Evolutionary conservation across 2,329 filamentous ascomycete species (phyloP).

Genomic region (Colletotrichum musicola): DNA sequence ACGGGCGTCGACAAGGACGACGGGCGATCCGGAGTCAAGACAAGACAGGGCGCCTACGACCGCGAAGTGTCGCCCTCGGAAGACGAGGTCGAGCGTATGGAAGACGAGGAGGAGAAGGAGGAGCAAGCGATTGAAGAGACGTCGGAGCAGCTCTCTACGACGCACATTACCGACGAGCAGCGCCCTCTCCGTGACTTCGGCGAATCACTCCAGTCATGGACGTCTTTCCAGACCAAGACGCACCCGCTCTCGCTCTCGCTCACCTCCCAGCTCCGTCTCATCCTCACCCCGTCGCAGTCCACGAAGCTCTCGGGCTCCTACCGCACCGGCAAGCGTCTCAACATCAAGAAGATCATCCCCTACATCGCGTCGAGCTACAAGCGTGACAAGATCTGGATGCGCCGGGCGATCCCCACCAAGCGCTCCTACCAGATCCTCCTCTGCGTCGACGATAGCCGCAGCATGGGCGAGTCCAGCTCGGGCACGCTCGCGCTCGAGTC

Average conservation of each 20-base stretch:
- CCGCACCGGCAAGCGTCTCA: conserved; percentile 96
- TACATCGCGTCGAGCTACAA: conserved; percentile 99
- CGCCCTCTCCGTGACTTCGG: conserved; percentile 60
- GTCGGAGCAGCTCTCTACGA: conserved; percentile 76
- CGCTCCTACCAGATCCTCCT: conserved; percentile 97
- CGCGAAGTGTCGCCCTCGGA: conserved; percentile 58
- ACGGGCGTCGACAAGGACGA: conserved; percentile 59
- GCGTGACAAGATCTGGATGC: conserved; percentile 99
- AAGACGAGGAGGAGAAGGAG: conserved; percentile 61
- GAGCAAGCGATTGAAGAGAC: conserved; percentile 65
- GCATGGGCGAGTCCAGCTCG: conserved; percentile 86
- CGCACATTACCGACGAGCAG: conserved; percentile 70
- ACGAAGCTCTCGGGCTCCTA: conserved; percentile 98
- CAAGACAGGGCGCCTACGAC: conserved; percentile 69
- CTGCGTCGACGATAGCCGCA: conserved; percentile 94
- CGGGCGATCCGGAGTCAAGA: conserved; percentile 70
- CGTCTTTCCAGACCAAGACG: conserved; percentile 84
- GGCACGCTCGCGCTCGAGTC: conserved; percentile 91
- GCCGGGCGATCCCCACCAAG: conserved; percentile 90
- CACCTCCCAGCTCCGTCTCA: conserved; percentile 94
- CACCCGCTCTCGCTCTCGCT: conserved; percentile 88
- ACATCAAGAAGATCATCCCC: conserved; percentile 99
- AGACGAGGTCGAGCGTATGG: conserved; percentile 47
- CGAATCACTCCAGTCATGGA: conserved; percentile 82
- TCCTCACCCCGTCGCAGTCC: conserved; percentile 92